phyloP scores from a whole-genome alignment of 768 basidiomycete species.

The Phylloporus arenicola region DNA sequence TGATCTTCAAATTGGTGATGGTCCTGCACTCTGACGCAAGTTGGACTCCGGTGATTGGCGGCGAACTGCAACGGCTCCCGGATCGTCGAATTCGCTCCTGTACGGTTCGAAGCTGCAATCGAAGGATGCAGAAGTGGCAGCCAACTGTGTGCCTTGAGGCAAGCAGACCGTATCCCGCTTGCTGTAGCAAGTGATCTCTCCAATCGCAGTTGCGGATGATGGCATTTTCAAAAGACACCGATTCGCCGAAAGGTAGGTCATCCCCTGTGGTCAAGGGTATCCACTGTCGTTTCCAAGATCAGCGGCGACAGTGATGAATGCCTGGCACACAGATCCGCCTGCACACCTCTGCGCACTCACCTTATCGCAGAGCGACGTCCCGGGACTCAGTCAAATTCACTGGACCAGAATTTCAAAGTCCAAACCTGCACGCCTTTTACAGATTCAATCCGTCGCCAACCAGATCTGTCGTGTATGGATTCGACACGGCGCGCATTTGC shows the following conservation, averaged over 20 bases:
- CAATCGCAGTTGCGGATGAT: slow-evolving; percentile 31
- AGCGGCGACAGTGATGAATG: slow-evolving; percentile 17
- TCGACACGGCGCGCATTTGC: neutral
- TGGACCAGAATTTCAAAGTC: neutral
- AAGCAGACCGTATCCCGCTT: neutral
- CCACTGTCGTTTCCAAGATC: neutral
- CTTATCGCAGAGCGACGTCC: neutral
- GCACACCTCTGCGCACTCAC: neutral
- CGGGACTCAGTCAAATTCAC: neutral
- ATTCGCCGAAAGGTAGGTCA: slow-evolving; percentile 44
- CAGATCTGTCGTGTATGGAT: neutral
- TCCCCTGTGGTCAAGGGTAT: neutral
- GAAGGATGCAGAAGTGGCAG: slow-evolving; percentile 25
- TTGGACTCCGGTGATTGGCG: slow-evolving; percentile 16
- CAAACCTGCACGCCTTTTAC: neutral
- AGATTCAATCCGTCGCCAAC: neutral
- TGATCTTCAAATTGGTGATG: slow-evolving; percentile 23
- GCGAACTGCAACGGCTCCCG: slow-evolving; percentile 16
- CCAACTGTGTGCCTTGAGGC: slow-evolving; percentile 11
- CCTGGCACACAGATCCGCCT: slow-evolving; percentile 11
- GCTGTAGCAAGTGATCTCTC: slow-evolving; percentile 17
- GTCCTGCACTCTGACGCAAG: slow-evolving; percentile 22
- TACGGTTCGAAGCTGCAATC: slow-evolving; percentile 17
- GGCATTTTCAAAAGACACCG: slow-evolving; percentile 41
- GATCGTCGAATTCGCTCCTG: slow-evolving; percentile 13